These are phyloP conservation scores for Rhipidocladum racemiflorum DNA, from an alignment of 176 grass and related monocot species.

Conservation along the genomic window DNA sequence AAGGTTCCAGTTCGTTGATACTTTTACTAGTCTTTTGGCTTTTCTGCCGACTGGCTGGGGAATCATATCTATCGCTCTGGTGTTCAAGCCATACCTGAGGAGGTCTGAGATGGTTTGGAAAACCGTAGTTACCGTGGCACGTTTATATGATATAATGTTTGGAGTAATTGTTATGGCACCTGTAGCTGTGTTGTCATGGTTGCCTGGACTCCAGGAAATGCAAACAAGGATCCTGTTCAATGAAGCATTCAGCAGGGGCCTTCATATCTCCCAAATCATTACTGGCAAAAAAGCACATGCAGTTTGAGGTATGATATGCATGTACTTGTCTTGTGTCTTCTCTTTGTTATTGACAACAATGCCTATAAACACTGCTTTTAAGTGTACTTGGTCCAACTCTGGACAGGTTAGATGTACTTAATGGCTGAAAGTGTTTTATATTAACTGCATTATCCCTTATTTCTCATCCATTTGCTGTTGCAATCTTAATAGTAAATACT, in stretches of 20 bases:
- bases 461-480: neutral
- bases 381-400: neutral
- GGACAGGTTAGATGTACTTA: neutral
- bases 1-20: constrained; percentile 67
- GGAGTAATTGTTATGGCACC: constrained; percentile 84
- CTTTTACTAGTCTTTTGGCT: constrained; percentile 78
- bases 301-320: constrained; percentile 57
- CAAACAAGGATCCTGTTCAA: constrained; percentile 97
- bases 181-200: constrained; percentile 84
- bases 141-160: constrained; percentile 87
- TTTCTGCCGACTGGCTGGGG: constrained; percentile 97
- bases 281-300: constrained; percentile 71
- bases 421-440: neutral
- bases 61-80: constrained; percentile 81
- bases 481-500: neutral
- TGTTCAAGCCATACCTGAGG: constrained; percentile 75
- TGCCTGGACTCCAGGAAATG: constrained; percentile 95
- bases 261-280: constrained; percentile 83
- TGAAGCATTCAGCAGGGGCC: constrained; percentile 91
- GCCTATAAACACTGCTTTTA: neutral
- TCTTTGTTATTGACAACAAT: neutral
- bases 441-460: neutral
- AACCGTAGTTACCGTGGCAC: constrained; percentile 67
- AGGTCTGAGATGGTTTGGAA: constrained; percentile 73
- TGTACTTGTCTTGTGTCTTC: constrained; percentile 11